Percentiles rank a stretch among this genome's conserved stretches.
Conservation (phyloP, 2,329 filamentous ascomycete species). For the Helicocarpus griseus region DNA sequence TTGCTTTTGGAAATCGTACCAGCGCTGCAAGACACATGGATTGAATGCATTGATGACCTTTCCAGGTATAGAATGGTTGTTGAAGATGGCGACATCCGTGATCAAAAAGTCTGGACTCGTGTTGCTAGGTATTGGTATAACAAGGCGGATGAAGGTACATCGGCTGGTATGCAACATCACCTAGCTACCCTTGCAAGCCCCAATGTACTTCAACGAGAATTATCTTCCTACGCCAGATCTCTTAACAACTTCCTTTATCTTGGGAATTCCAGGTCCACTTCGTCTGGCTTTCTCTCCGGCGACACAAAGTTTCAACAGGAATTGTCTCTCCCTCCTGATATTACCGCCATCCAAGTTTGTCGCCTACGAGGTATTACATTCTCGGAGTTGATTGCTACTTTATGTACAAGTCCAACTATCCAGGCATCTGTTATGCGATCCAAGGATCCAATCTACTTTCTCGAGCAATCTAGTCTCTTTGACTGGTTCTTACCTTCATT, state of each 20-base stretch:
- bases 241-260: constrained; percentile 47
- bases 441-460: too few species aligned
- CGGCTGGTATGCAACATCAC: constrained; percentile 73
- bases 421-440: too few species aligned
- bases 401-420: too few species aligned
- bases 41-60: constrained; percentile 82
- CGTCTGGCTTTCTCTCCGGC: constrained; percentile 35
- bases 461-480: too few species aligned
- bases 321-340: constrained; percentile 15
- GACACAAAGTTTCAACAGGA: constrained; percentile 37
- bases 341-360: too few species aligned
- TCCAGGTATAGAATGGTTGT: constrained; percentile 85
- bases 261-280: constrained; percentile 45
- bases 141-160: constrained; percentile 66
- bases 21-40: constrained; percentile 79
- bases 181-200: constrained; percentile 58
- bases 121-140: constrained; percentile 79
- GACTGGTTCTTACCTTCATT: too few species aligned
- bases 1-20: constrained; percentile 77
- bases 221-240: constrained; percentile 50
- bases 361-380: too few species aligned
- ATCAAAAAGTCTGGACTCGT: constrained; percentile 70
- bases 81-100: constrained; percentile 66
- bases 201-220: constrained; percentile 48
- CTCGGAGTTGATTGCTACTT: too few species aligned